Evolutionary conservation across 306 rosid genomes (phyloP).

Genomic region (Vigna angularis): DNA sequence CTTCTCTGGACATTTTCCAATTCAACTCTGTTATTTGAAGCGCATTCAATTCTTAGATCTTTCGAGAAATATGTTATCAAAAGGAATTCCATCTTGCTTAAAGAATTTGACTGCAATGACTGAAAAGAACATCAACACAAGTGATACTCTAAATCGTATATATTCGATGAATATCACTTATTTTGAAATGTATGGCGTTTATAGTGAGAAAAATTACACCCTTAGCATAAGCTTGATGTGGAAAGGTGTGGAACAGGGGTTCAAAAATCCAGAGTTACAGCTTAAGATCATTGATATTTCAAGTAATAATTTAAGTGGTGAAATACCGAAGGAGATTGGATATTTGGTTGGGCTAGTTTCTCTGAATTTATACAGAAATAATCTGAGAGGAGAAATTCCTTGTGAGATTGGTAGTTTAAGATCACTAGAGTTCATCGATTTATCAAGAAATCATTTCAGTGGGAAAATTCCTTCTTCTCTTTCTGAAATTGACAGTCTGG

Average conservation of each 20-base stretch:
- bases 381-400: slow-evolving; percentile 18
- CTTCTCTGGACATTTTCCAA: background rate
- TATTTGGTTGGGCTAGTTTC: background rate
- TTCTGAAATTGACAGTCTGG: background rate
- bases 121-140: background rate
- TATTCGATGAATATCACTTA: background rate
- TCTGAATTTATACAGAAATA: slow-evolving; percentile 23
- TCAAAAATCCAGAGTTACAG: slow-evolving; percentile 33
- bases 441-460: background rate
- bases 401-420: background rate
- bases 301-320: background rate
- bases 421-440: background rate
- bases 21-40: background rate
- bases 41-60: background rate
- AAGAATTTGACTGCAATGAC: slow-evolving; percentile 19
- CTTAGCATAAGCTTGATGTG: background rate
- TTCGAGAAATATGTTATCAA: background rate
- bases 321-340: slow-evolving; percentile 19
- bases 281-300: slow-evolving; percentile 8
- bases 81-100: slow-evolving; percentile 11
- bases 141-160: background rate
- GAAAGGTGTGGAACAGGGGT: slow-evolving; percentile 29
- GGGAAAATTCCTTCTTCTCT: background rate
- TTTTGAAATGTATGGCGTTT: too few relatives aligned
- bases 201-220: rapidly evolving